Evolutionary conservation across 805 yeast species (phyloP), one percentile per base, ranked within the genome.

Genomic region (Priceomyces fermenticarens): DNA sequence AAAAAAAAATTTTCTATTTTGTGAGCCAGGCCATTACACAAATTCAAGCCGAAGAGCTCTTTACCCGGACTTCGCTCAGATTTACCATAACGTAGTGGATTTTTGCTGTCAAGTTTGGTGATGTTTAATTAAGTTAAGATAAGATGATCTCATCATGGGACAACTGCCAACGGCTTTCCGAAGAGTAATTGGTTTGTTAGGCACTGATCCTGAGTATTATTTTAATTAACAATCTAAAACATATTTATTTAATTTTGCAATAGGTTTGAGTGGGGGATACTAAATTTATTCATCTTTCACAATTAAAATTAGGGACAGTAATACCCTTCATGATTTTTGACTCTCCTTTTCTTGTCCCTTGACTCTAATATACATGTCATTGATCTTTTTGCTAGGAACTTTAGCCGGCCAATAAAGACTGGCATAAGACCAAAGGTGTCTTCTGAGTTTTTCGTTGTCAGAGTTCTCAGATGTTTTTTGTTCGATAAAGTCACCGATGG

Each of bases 381-480:
- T 73, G 46, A 88, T 78, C 64, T 84, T 84, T 30, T 70, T 62
- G 45, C 91, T 83, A 32, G 85, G 79, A n/a, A 83, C 96, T 46
- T 77, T 76, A 3, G 81, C 85, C 2, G 97, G 97, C 97, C 97
- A 88, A 65, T 81, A 88, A 40, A 78, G 75, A 14, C 89, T 74
- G 3, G 93, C 88, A 58, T 83, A 88, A 25, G 85, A 77, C 96
- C 97, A 88, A 44, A 88, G 63, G 53, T 88, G 93, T 56, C 77
- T 82, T 42, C 70, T 67, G 43, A 66, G 51, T 53, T 70, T 75
- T 5, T 62, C 70, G 23, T 67, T 55, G 15, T 67, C 66, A 11
- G 48, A 48, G 3, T 53, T 52, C 15, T 45, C 53, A 10, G 32
- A 27, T 8, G 46, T 39, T 3, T 37, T 27, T 6, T 47, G 41